phyloP scores from a whole-genome alignment of 78 protist species.

The Dictyostelium intermedium region DNA sequence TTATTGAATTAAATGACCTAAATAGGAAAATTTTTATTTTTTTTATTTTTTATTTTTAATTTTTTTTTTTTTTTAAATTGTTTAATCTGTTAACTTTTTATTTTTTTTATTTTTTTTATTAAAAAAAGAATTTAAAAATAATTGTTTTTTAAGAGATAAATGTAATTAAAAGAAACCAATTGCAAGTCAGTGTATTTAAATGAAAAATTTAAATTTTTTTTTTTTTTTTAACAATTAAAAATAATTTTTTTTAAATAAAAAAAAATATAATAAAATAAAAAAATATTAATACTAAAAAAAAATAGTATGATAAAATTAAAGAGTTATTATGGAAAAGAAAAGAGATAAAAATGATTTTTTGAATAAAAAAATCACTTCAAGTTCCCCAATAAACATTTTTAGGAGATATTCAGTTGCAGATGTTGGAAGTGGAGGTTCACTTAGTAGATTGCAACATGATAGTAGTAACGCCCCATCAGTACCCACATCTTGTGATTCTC shows the following conservation, averaged over 20 bases:
- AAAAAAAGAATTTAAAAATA: too few relatives aligned
- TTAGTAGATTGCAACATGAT: not conserved
- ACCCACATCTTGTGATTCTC: not conserved
- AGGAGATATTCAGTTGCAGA: constrained; percentile 51
- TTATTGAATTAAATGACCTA: too few relatives aligned
- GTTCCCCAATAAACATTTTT: constrained; percentile 33
- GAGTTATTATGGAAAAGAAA: constrained; percentile 1
- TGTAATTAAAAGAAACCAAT: not conserved
- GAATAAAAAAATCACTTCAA: not conserved
- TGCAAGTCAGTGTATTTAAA: not conserved
- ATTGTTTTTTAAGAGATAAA: not conserved
- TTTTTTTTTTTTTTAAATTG: too few relatives aligned
- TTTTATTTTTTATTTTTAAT: not conserved
- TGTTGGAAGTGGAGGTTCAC: not conserved
- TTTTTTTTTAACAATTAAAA: too few relatives aligned
- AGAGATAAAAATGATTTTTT: constrained; percentile 8
- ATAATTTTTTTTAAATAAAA: too few relatives aligned
- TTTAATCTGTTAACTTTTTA: too few relatives aligned
- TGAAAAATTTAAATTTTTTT: too few relatives aligned
- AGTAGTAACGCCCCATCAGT: not conserved
- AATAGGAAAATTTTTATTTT: not conserved
- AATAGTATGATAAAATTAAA: not conserved
- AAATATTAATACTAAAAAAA: not conserved
- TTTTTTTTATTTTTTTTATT: too few relatives aligned
- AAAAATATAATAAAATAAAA: not conserved